phyloP scores from a whole-genome alignment of 129 eudicot species.

The Apium graveolens region DNA sequence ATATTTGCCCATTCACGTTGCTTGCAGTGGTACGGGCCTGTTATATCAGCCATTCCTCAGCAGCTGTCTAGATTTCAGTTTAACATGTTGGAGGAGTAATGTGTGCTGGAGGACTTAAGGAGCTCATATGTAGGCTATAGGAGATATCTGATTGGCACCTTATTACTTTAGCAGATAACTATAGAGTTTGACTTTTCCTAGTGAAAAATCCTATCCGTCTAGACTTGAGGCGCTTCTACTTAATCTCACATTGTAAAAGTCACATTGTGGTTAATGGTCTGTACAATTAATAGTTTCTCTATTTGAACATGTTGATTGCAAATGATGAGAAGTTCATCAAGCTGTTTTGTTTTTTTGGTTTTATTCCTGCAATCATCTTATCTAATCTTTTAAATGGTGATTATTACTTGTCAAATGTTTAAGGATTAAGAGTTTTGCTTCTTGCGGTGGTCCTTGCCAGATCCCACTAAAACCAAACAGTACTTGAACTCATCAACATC shows the following conservation, averaged over 20 bases:
- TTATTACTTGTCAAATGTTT: background rate
- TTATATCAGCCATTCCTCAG: constrained; percentile 62
- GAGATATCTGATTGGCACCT: constrained; percentile 10
- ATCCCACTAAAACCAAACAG: background rate
- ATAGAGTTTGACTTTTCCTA: constrained; percentile 8
- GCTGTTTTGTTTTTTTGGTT: background rate
- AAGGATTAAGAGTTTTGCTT: background rate
- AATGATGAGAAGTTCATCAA: background rate
- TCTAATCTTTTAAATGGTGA: background rate
- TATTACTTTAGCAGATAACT: constrained; percentile 5
- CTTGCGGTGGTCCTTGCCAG: background rate
- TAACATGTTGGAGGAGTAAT: constrained; percentile 35
- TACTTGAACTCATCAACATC: background rate
- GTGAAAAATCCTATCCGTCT: background rate
- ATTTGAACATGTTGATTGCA: background rate
- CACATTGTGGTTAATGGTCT: background rate
- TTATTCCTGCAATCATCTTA: background rate
- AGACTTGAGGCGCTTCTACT: constrained; percentile 4
- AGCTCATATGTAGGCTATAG: background rate
- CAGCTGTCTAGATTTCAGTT: constrained; percentile 67
- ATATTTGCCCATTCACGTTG: background rate
- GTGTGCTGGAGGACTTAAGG: background rate
- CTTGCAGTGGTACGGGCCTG: constrained; percentile 72
- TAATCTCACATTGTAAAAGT: no score
- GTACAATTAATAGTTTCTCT: background rate